phyloP scores from a whole-genome alignment of 345 rosid genomes.

The Pistacia integerrima region DNA sequence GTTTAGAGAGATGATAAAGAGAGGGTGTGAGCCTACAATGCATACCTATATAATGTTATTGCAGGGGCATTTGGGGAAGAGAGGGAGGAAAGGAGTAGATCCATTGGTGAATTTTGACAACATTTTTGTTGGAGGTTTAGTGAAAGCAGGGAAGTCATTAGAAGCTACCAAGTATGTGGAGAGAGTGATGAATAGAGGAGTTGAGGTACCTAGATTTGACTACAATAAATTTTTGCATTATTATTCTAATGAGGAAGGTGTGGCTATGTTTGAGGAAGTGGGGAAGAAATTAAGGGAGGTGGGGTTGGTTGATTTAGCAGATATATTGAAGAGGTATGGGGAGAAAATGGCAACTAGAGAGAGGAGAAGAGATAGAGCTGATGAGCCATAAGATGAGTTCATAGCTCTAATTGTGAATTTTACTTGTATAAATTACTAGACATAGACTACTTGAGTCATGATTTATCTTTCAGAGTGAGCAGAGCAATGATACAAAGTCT shows the following conservation, averaged over 20 bases:
- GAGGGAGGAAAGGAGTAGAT: constrained; percentile 82
- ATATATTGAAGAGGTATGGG: constrained; percentile 73
- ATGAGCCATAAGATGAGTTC: constrained; percentile 16
- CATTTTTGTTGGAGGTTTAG: constrained; percentile 88
- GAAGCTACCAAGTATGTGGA: constrained; percentile 81
- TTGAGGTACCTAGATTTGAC: constrained; percentile 85
- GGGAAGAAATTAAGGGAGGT: constrained; percentile 66
- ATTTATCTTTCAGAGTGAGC: neutral
- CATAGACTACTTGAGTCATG: neutral
- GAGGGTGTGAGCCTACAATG: no score
- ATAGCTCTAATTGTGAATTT: neutral
- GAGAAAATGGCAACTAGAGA: constrained; percentile 88
- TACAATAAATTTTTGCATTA: constrained; percentile 80
- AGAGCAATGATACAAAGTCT: neutral
- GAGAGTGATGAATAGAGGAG: constrained; percentile 63
- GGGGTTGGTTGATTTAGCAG: constrained; percentile 79
- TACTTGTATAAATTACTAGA: neutral
- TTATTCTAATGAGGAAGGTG: constrained; percentile 78
- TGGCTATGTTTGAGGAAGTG: constrained; percentile 66
- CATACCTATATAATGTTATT: constrained; percentile 78
- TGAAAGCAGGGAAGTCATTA: constrained; percentile 72
- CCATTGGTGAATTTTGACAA: constrained; percentile 75
- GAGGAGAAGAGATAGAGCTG: constrained; percentile 62
- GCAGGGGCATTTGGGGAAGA: constrained; percentile 90
- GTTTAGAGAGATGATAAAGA: no score